Conservation (phyloP, 2,329 filamentous ascomycete species). For the Arachnopeziza araneosa region DNA sequence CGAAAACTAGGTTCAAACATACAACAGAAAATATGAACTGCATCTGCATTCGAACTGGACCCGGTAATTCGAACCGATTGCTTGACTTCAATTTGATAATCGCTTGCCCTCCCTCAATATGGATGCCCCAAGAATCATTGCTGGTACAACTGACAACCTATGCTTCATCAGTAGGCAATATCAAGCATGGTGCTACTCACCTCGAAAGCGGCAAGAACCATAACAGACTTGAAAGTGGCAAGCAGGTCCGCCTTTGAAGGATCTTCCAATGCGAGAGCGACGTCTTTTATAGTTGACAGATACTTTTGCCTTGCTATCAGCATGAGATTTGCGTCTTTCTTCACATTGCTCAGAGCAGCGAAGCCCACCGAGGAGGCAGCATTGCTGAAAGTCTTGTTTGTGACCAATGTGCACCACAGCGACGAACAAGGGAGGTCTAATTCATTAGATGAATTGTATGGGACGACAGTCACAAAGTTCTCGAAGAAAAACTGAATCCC, state of each 20-base stretch:
- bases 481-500: slow-evolving; percentile 23
- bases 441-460: background rate
- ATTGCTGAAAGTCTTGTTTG: slow-evolving; percentile 40
- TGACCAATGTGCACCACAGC: slow-evolving; percentile 19
- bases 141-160: slow-evolving; percentile 15
- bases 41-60: slow-evolving; percentile 8
- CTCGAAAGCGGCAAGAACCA: slow-evolving; percentile 49
- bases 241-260: slow-evolving; percentile 41
- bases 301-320: slow-evolving; percentile 45
- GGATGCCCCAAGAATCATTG: slow-evolving; percentile 12
- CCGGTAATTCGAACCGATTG: background rate
- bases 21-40: slow-evolving; percentile 19
- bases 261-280: slow-evolving; percentile 41
- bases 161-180: background rate
- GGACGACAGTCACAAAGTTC: slow-evolving; percentile 12
- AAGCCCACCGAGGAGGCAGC: slow-evolving; percentile 50
- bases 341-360: slow-evolving; percentile 42
- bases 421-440: slow-evolving; percentile 22
- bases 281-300: slow-evolving; percentile 42
- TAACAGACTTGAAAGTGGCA: slow-evolving; percentile 46
- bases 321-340: slow-evolving; percentile 34
- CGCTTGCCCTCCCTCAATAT: slow-evolving; percentile 19
- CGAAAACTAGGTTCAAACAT: background rate
- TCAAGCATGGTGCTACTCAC: slow-evolving; percentile 8
- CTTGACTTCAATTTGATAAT: slow-evolving; percentile 15